Percentiles rank a stretch among this genome's conserved stretches.
Conservation (phyloP, 106 monocot genomes). For the Dendrobium huoshanense region DNA sequence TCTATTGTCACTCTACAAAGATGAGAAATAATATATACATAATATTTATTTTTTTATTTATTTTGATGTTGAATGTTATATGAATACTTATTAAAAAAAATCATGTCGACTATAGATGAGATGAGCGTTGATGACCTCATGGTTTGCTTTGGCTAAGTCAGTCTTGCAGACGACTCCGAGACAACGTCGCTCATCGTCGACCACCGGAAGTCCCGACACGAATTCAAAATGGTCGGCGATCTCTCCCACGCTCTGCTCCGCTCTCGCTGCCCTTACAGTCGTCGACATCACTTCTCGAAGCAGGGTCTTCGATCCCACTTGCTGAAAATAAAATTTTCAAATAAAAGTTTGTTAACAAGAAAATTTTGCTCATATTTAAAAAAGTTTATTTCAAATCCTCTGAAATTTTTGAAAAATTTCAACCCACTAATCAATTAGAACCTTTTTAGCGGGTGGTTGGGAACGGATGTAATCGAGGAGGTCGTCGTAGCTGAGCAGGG, state of each 20-base stretch:
- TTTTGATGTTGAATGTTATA: too few relatives aligned
- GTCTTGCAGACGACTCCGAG: slow-evolving; percentile 56
- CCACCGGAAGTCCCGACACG: slow-evolving; percentile 63
- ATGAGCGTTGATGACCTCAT: slow-evolving; percentile 36
- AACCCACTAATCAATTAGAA: too few relatives aligned
- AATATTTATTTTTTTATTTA: too few relatives aligned
- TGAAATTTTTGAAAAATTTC: too few relatives aligned
- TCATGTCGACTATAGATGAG: too few relatives aligned
- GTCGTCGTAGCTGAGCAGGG: slow-evolving; percentile 65
- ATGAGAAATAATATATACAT: too few relatives aligned
- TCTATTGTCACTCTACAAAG: too few relatives aligned
- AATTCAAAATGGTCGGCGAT: slow-evolving; percentile 41
- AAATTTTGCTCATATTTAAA: too few relatives aligned
- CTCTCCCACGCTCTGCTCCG: slow-evolving; percentile 58
- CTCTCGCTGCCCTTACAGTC: slow-evolving; percentile 27
- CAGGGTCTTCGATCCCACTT: slow-evolving; percentile 16
- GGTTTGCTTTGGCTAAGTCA: slow-evolving; percentile 34
- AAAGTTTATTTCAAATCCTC: too few relatives aligned
- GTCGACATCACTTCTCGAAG: slow-evolving; percentile 47
- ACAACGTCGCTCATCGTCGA: slow-evolving; percentile 47
- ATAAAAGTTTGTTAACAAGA: too few relatives aligned
- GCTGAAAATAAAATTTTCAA: neutral
- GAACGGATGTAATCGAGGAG: slow-evolving; percentile 45
- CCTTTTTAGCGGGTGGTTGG: neutral
- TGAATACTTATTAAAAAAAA: too few relatives aligned